These are phyloP conservation scores for Zoysia pacifica DNA, from an alignment of 176 grass and related monocot genomes.

Conservation along the genomic window DNA sequence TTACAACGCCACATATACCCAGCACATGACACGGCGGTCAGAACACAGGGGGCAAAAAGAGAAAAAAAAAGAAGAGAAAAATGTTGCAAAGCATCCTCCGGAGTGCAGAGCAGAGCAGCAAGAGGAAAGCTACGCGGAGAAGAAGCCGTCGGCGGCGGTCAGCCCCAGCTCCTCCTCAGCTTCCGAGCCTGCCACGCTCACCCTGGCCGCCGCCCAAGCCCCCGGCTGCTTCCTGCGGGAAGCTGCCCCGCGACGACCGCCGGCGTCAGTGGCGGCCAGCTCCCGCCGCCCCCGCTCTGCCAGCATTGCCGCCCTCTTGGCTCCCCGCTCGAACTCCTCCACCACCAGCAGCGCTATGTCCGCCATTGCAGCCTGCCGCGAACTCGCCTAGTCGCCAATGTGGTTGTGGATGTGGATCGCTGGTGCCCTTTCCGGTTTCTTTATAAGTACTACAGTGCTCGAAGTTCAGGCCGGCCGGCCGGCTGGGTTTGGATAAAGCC, in stretches of 20 bases:
- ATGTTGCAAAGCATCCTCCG: not conserved
- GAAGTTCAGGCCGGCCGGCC: too few species aligned
- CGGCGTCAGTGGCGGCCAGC: not conserved
- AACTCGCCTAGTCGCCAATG: not conserved
- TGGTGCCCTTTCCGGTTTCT: too few species aligned
- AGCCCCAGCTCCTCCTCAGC: not conserved
- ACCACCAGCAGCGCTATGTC: constrained; percentile 39
- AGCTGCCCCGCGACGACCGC: not conserved
- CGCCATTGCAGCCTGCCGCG: not conserved
- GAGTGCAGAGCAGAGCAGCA: not conserved
- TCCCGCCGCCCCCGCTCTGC: not conserved
- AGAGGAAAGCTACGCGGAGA: constrained; percentile 9
- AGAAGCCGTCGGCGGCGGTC: constrained; percentile 29
- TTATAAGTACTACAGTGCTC: too few species aligned
- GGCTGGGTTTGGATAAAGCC: too few species aligned
- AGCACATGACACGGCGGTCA: not conserved
- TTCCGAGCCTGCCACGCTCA: not conserved
- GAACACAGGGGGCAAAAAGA: not conserved
- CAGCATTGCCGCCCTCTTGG: constrained; percentile 15
- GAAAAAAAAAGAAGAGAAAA: not conserved
- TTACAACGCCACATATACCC: not conserved
- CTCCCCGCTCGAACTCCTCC: constrained; percentile 20
- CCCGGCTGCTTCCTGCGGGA: not conserved
- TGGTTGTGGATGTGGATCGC: not conserved
- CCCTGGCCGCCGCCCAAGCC: not conserved